Base-by-base conservation (phyloP, 441 rosid species). In the Flueggea neowawraea region DNA sequence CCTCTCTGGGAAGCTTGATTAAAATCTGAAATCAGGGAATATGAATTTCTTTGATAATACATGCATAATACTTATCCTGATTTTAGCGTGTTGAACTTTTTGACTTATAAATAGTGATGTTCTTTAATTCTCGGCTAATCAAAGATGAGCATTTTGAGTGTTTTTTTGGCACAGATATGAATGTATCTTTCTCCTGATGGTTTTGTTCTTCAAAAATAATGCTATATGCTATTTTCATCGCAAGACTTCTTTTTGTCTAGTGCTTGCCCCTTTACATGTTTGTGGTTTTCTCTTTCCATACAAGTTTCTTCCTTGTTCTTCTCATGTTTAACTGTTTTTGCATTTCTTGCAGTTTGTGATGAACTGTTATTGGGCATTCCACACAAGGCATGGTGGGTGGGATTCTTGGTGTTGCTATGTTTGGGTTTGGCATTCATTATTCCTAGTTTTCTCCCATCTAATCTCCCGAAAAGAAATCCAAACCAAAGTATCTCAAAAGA, bases 351-450 rank as follows among this genome's bases (percentile, higher is more conserved):
- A 89, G 92, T 86, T 72, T 89, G 96, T 57, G 96, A 94, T 73
- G 96, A 94, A 56, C 73, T 87, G 61, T 58, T 85, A 12, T 57
- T 88, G 79, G 95, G 96, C 58, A 80, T 93, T 62, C 88, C 97
- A 2, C 71, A 72, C 69, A 58, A 84, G 70, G 87, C 91, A 66
- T 86, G 97, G 95, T 77, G 82, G 82, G 92, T 86, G 33, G 95
- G 72, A n/a, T 47, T 79, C 52, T 72, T 82, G 67, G 89, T 74
- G 17, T 63, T 88, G 62, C 58, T 84, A 47, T 94, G 99, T 73
- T 82, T 91, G 56, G 82, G 69, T 48, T 60, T 65, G 49, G 87
- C 96, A 1, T 67, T 89, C 66, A 54, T 81, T 72, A 49, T 79
- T 76, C 96, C 95, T 0, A 52, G 60, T 31, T 83, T 82, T 75